Conservation (phyloP, 1,139 yeast species). For the Saccharomyces hybrid region DNA sequence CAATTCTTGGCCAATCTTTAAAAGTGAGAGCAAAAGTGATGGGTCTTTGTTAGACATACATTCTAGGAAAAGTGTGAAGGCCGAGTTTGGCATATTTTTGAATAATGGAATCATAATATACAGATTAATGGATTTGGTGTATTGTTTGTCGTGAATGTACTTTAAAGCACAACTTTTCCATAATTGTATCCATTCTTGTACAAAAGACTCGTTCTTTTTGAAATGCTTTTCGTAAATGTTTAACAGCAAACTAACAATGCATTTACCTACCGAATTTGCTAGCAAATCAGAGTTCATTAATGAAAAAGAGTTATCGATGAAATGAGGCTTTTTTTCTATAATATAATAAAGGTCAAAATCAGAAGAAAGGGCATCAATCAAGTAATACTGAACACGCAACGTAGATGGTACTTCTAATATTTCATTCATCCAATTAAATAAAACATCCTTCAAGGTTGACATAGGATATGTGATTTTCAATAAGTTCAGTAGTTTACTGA, state of each 20-base stretch:
- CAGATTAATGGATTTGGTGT: slow-evolving; percentile 44
- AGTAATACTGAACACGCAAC: slow-evolving; percentile 51
- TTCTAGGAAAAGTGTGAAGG: slow-evolving; percentile 37
- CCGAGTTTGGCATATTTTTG: slow-evolving; percentile 37
- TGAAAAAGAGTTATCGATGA: slow-evolving; percentile 40
- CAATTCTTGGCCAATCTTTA: slow-evolving; percentile 58
- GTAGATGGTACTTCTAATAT: slow-evolving; percentile 40
- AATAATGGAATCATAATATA: slow-evolving; percentile 61
- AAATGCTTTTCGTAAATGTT: slow-evolving; percentile 30
- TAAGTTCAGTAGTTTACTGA: slow-evolving; percentile 43
- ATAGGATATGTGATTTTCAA: slow-evolving; percentile 26
- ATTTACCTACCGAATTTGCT: slow-evolving; percentile 62
- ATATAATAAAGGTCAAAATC: slow-evolving; percentile 39
- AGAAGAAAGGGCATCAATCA: slow-evolving; percentile 48
- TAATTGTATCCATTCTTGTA: slow-evolving; percentile 41
- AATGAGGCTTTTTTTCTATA: slow-evolving; percentile 37
- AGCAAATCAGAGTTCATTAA: slow-evolving; percentile 51
- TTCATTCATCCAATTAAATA: slow-evolving; percentile 40
- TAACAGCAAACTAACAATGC: slow-evolving; percentile 42
- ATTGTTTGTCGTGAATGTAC: slow-evolving; percentile 28
- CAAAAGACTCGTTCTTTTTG: slow-evolving; percentile 13
- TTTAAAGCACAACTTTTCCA: slow-evolving; percentile 44
- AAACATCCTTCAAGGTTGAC: slow-evolving; percentile 21
- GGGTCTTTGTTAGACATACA: slow-evolving; percentile 30
- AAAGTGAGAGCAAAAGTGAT: slow-evolving; percentile 43